phyloP scores from a whole-genome alignment of 2,329 filamentous ascomycete species.

The Stemphylium beticola region DNA sequence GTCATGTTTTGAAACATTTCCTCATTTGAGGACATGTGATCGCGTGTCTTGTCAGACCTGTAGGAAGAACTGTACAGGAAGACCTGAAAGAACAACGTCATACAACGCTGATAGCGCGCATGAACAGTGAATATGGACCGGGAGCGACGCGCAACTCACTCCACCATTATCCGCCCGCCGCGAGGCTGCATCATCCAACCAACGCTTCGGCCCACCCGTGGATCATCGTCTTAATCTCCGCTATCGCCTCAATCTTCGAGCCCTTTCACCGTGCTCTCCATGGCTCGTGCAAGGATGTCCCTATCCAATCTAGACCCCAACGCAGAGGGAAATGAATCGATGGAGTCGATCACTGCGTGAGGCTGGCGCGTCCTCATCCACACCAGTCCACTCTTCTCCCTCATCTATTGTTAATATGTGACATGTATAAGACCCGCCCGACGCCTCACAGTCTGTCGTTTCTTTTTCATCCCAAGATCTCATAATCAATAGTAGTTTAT shows the following conservation, averaged over 20 bases:
- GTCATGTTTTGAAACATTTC: conserved; percentile 6
- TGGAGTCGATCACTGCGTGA: conserved; percentile 7
- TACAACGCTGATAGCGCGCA: not conserved
- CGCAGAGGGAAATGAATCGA: conserved; percentile 6
- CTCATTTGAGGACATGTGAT: not conserved
- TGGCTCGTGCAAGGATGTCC: conserved; percentile 4
- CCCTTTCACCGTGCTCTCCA: not conserved
- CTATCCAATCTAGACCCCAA: conserved; percentile 5
- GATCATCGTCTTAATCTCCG: conserved; percentile 15
- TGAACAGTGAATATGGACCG: not conserved
- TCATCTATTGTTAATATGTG: conserved; percentile 22
- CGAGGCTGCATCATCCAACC: not conserved
- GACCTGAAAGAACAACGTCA: no score
- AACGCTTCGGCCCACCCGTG: conserved; percentile 4
- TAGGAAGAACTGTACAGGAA: not conserved
- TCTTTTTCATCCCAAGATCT: conserved; percentile 14
- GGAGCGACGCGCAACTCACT: conserved; percentile 5
- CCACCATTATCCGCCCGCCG: not conserved
- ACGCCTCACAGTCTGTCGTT: not conserved
- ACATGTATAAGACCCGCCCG: conserved; percentile 24
- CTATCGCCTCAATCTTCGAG: conserved; percentile 7
- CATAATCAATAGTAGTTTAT: conserved; percentile 34
- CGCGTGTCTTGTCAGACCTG: not conserved
- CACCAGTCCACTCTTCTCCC: conserved; percentile 1
- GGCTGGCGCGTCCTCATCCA: conserved; percentile 17